Evolutionary conservation across 129 eudicot species (phyloP), one percentile per base, ranked within the genome.

Genomic region (Ambrosia trifida): DNA sequence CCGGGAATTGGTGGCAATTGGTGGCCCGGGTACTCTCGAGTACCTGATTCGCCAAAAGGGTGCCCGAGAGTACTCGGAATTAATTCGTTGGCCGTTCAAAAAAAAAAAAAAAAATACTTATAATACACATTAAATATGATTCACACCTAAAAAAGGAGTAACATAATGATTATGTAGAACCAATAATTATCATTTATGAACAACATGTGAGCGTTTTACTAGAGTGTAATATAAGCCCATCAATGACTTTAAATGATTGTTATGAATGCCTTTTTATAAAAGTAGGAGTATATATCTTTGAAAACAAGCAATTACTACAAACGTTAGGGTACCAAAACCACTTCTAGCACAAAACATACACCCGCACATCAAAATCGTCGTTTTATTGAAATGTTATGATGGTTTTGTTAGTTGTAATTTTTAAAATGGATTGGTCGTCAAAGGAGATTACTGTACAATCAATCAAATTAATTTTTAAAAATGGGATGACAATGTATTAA

Each of bases 191-290:
- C 2, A 45, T 59, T 72, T 72, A 58, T 44, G 60, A 72, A 44
- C 36, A 11, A 44, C 69, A 60, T 59, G 69, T 72, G 69, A 14
- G 20, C 58, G 51, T 32, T 68, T 44, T 38, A 72, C 28, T 58
- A 41, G 50, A 28, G 58, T 59, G 46, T 59, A 59, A 51, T 47
- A 14, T 0, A 72, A 72, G 46, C 19, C 28, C n/a, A 43, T 43
- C 33, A 72, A 59, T 72, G 33, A 44, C 47, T 59, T 28, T 32
- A 59, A 59, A 59, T 59, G 19, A 59, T 59, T 59, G 44, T 28
- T 57, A 41, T 72, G 57, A 71, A 59, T 72, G 11, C 59, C 59
- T 30, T 58, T 58, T 5, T n/a, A n/a, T n/a, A n/a, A n/a, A n/a
- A n/a, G n/a, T n/a, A n/a, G n/a, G 6, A 33, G 7, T 33, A 32